A percentile compares a stretch with the other conserved stretches of the same genome.
Conservation (phyloP, 306 rosid genomes). For the Astragalus glycyphyllos region DNA sequence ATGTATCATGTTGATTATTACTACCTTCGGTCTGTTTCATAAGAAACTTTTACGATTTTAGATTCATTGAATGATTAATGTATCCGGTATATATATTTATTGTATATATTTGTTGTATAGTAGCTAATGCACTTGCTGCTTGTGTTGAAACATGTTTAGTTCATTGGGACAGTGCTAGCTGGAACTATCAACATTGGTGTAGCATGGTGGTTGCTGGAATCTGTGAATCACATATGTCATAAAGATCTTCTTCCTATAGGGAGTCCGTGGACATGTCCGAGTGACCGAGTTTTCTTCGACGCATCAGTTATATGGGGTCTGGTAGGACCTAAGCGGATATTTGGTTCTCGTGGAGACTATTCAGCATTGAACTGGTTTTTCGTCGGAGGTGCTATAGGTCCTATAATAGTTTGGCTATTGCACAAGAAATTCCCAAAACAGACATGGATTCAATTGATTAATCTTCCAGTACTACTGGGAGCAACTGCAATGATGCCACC, state of each 20-base stretch:
- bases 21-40: no score
- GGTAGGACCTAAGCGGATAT: conserved; percentile 69
- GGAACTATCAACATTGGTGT: conserved; percentile 68
- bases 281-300: conserved; percentile 71
- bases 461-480: conserved; percentile 81
- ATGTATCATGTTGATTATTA: not conserved
- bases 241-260: conserved; percentile 52
- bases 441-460: conserved; percentile 74
- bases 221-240: conserved; percentile 53
- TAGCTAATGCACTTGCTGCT: conserved; percentile 2
- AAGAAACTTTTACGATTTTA: no score
- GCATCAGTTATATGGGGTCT: conserved; percentile 87
- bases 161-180: conserved; percentile 65
- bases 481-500: conserved; percentile 80
- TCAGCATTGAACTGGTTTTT: conserved; percentile 77
- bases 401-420: conserved; percentile 61
- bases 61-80: no score
- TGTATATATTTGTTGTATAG: not conserved
- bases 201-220: conserved; percentile 66
- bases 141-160: conserved; percentile 40
- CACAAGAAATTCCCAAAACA: conserved; percentile 67
- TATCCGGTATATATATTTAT: no score
- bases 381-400: conserved; percentile 74
- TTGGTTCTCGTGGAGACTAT: conserved; percentile 65
- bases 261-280: conserved; percentile 86